Percentiles rank a stretch among this genome's conserved stretches.
Conservation (phyloP, 2,329 filamentous ascomycete species). For the Emmonsiellopsis sp. region DNA sequence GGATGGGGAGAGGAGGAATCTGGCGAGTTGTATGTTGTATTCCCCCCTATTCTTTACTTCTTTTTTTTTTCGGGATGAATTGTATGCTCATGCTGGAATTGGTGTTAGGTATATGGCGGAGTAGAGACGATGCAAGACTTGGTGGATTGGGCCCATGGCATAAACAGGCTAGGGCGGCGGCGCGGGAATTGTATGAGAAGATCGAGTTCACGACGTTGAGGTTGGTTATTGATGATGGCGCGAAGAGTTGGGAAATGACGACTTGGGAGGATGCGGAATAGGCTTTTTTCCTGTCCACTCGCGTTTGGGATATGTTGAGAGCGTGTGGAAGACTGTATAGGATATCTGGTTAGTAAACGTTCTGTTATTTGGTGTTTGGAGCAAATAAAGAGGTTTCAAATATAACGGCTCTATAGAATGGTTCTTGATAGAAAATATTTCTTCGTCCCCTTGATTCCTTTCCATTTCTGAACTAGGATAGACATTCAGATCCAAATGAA, state of each 20-base stretch:
- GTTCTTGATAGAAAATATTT: too few species aligned
- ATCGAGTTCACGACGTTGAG: conserved; percentile 59
- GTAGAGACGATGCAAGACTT: conserved; percentile 51
- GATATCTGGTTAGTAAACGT: too few species aligned
- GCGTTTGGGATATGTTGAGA: too few species aligned
- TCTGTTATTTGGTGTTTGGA: too few species aligned
- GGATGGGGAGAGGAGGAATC: conserved; percentile 60
- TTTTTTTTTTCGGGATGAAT: background rate
- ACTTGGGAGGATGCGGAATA: conserved; percentile 41
- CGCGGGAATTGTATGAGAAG: conserved; percentile 43
- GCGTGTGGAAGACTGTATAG: too few species aligned
- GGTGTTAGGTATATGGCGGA: conserved; percentile 56
- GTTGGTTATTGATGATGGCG: conserved; percentile 58
- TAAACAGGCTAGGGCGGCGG: conserved; percentile 41
- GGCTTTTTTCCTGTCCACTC: too few species aligned
- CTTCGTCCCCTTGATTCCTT: too few species aligned
- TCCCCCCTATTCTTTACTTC: conserved; percentile 8
- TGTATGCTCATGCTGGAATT: conserved; percentile 15
- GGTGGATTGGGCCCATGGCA: conserved; percentile 51
- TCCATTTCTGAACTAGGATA: too few species aligned
- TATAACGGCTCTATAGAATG: too few species aligned
- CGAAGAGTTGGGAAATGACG: conserved; percentile 52
- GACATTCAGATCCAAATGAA: too few species aligned
- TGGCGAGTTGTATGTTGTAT: conserved; percentile 60
- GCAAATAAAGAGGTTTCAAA: too few species aligned